phyloP scores from a whole-genome alignment of 371 early-diverging fungal genomes.

The Apophysomyces ossiformis region DNA sequence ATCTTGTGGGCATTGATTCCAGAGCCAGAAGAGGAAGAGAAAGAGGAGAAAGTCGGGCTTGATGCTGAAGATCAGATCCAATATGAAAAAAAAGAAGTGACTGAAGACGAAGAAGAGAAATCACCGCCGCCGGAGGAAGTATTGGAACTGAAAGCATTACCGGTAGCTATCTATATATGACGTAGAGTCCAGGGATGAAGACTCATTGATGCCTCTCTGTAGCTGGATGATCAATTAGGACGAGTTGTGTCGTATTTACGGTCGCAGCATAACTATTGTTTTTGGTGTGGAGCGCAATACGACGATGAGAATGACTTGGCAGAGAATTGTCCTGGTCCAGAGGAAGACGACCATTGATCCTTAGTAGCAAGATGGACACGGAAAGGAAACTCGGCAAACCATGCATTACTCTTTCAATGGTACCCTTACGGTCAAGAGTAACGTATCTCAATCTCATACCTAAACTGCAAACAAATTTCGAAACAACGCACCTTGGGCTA shows the following conservation, averaged over 20 bases:
- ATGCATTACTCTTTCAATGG: no score
- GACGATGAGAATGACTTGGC: slow-evolving; percentile 51
- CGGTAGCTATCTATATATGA: slow-evolving; percentile 14
- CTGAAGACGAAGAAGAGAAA: slow-evolving; percentile 27
- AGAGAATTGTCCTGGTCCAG: slow-evolving; percentile 62
- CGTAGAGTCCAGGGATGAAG: neutral
- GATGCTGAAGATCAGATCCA: slow-evolving; percentile 20
- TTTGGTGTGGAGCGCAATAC: slow-evolving; percentile 69
- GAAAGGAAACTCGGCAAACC: no score
- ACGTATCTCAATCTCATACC: no score
- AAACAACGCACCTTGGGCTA: no score
- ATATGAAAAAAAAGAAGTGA: slow-evolving; percentile 16
- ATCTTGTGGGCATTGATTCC: slow-evolving; percentile 25
- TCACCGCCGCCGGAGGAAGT: slow-evolving; percentile 29
- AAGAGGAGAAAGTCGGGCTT: slow-evolving; percentile 13
- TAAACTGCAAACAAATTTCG: no score
- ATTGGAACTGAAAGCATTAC: slow-evolving; percentile 28
- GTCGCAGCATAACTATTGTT: slow-evolving; percentile 58
- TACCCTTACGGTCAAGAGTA: no score
- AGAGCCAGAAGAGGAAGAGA: slow-evolving; percentile 13
- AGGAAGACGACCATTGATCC: slow-evolving; percentile 61
- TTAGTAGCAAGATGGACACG: neutral
- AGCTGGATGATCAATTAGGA: slow-evolving; percentile 46
- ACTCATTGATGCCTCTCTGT: neutral
- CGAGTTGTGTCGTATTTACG: slow-evolving; percentile 56